Evolutionary conservation across 73 alveolate genomes (phyloP).

Genomic region (Durusdinium trenchii): DNA sequence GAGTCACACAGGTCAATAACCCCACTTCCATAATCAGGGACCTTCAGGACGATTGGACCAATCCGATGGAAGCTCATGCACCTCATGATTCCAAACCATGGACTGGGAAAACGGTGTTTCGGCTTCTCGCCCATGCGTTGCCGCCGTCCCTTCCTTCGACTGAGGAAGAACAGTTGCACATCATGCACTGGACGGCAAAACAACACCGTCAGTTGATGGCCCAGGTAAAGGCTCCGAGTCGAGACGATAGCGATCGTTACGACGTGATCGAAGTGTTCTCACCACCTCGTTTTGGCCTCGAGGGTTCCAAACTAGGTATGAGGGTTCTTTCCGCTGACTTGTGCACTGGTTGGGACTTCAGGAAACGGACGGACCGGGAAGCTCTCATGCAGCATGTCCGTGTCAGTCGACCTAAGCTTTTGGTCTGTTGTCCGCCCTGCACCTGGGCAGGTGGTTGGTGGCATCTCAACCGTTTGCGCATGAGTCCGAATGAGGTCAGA

Average conservation of each 20-base stretch:
- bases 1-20: too few relatives aligned
- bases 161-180: not conserved
- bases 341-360: constrained; percentile 38
- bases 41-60: too few relatives aligned
- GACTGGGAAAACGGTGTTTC: too few relatives aligned
- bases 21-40: too few relatives aligned
- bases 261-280: constrained; percentile 13
- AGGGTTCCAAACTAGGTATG: not conserved
- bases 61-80: too few relatives aligned
- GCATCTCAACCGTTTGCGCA: not conserved
- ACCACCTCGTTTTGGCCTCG: constrained; percentile 21
- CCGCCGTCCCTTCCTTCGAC: too few relatives aligned
- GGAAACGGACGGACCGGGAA: not conserved
- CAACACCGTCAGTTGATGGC: not conserved
- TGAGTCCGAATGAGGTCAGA: not conserved
- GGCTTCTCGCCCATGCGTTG: too few relatives aligned
- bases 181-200: not conserved
- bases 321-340: not conserved
- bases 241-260: too few relatives aligned
- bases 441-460: constrained; percentile 42
- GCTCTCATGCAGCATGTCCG: not conserved
- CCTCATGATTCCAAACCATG: too few relatives aligned
- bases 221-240: not conserved
- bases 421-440: constrained; percentile 2
- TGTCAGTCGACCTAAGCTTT: not conserved